Conservation (phyloP, 441 rosid species). For the Corymbia calophylla region DNA sequence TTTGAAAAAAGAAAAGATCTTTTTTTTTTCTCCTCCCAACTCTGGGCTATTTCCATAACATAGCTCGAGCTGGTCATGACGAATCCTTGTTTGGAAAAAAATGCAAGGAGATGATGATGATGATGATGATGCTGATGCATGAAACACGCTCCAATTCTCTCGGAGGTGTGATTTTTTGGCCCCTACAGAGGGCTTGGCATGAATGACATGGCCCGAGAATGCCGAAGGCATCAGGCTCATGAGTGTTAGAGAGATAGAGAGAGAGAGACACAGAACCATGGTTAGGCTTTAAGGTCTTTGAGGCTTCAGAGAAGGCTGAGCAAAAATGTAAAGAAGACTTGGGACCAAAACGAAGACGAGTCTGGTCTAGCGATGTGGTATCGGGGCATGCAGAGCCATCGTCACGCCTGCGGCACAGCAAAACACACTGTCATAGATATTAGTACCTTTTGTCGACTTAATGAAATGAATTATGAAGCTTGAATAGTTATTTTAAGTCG, state of each 20-base stretch:
- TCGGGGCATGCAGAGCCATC: slow-evolving; percentile 48
- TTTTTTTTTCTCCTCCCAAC: slow-evolving; percentile 15
- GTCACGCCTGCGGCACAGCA: slow-evolving; percentile 95
- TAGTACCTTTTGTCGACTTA: slow-evolving; percentile 22
- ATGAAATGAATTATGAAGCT: not conserved
- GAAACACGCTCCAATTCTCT: slow-evolving; percentile 31
- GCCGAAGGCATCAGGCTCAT: slow-evolving; percentile 31
- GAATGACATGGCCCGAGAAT: slow-evolving; percentile 33
- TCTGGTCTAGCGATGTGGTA: slow-evolving; percentile 56
- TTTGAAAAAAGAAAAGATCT: not conserved
- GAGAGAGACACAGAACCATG: slow-evolving; percentile 61
- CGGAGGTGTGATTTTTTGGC: slow-evolving; percentile 30
- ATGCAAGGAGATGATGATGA: slow-evolving; percentile 28
- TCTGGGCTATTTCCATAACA: slow-evolving; percentile 24
- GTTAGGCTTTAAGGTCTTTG: slow-evolving; percentile 66
- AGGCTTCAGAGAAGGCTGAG: slow-evolving; percentile 21
- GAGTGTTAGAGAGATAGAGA: slow-evolving; percentile 14
- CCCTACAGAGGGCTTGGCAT: slow-evolving; percentile 50
- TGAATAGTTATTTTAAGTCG: not conserved
- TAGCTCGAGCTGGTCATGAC: slow-evolving; percentile 29
- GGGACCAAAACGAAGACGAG: slow-evolving; percentile 2
- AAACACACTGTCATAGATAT: slow-evolving; percentile 85
- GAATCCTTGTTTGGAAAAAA: slow-evolving; percentile 36
- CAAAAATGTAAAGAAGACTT: slow-evolving; percentile 1
- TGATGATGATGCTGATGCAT: slow-evolving; percentile 25